A percentile compares a stretch with the other conserved stretches of the same genome.
These are phyloP conservation scores for Rhizopus arrhizus DNA, from an alignment of 371 early-diverging fungal genomes.

Conservation along the genomic window DNA sequence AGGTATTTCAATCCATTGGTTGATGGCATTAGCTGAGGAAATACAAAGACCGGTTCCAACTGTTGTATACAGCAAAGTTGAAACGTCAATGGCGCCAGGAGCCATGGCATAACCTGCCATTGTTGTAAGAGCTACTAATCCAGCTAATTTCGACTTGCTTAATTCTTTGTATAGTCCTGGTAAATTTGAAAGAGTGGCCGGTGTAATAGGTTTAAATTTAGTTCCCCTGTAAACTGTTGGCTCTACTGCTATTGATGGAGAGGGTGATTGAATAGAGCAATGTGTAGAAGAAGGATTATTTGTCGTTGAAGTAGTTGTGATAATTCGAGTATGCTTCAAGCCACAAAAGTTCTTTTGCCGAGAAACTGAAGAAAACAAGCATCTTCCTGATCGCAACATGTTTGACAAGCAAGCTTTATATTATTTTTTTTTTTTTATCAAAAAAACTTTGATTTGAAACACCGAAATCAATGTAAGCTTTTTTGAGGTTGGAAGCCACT, in stretches of 20 bases:
- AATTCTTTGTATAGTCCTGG: slow-evolving; percentile 63
- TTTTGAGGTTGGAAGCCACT: no score
- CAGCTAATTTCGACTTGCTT: slow-evolving; percentile 83
- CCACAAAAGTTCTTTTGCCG: background rate
- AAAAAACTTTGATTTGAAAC: background rate
- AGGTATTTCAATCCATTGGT: slow-evolving; percentile 95
- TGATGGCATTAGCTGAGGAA: slow-evolving; percentile 90
- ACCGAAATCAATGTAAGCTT: no score
- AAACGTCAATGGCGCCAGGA: slow-evolving; percentile 72
- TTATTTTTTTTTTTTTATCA: slow-evolving; percentile 5
- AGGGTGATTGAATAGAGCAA: background rate
- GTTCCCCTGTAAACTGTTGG: background rate
- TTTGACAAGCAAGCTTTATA: background rate
- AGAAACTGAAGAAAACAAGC: background rate
- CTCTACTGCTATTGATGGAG: background rate
- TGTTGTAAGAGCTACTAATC: slow-evolving; percentile 89
- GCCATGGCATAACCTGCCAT: slow-evolving; percentile 96
- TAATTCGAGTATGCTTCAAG: background rate
- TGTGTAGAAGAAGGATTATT: background rate
- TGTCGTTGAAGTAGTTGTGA: background rate
- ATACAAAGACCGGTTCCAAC: slow-evolving; percentile 90
- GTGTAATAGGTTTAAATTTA: background rate
- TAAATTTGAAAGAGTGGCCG: slow-evolving; percentile 41
- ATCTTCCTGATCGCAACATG: background rate
- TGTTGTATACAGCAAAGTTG: slow-evolving; percentile 80